These are phyloP conservation scores for Beta lomatogona DNA, from an alignment of 179 eudicot genomes.

Conservation along the genomic window DNA sequence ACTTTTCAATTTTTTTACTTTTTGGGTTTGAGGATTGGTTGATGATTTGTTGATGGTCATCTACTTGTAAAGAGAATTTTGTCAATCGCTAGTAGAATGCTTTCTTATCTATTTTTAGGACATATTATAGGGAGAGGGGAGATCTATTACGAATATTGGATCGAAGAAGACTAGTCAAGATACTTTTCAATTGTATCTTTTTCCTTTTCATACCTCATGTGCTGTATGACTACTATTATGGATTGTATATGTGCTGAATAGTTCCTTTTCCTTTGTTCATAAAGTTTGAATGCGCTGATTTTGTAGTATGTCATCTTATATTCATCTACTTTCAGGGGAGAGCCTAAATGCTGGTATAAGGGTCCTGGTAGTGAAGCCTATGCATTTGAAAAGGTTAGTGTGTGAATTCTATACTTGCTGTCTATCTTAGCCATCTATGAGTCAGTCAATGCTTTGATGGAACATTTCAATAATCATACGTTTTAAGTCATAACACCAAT, in stretches of 20 bases:
- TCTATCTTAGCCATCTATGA: background rate
- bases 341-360: constrained; percentile 99
- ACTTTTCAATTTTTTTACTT: too few species aligned
- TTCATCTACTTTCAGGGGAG: constrained; percentile 75
- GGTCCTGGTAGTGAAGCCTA: constrained; percentile 88
- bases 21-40: background rate
- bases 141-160: background rate
- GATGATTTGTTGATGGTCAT: background rate
- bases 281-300: background rate
- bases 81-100: background rate
- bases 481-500: background rate
- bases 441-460: background rate
- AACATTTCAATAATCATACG: background rate
- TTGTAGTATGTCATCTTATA: background rate
- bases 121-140: background rate
- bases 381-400: constrained; percentile 88
- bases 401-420: background rate
- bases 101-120: background rate
- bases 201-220: background rate
- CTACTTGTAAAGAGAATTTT: background rate
- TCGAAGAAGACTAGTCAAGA: background rate
- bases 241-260: constrained; percentile 2
- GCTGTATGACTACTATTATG: background rate
- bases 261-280: background rate
- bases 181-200: background rate